Evolutionary conservation across 1,284 basidiomycete species (phyloP).

Genomic region (Takashimella tepidaria): DNA sequence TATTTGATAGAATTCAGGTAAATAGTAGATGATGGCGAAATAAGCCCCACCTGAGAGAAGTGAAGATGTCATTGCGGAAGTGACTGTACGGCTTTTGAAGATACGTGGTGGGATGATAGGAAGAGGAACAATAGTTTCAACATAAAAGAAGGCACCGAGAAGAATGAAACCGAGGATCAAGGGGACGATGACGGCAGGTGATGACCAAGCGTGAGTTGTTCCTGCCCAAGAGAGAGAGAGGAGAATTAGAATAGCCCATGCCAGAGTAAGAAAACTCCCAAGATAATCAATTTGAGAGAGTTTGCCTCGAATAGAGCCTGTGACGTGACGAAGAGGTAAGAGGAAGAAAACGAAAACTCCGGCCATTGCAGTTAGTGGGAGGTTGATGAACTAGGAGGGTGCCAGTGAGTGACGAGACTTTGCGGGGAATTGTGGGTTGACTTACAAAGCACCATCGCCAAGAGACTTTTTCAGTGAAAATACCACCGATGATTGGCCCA

Average conservation of each 20-base stretch:
- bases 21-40: conserved; percentile 23
- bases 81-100: conserved; percentile 62
- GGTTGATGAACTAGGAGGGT: conserved; percentile 53
- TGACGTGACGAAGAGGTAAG: conserved; percentile 60
- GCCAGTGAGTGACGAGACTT: no score
- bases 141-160: conserved; percentile 59
- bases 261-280: conserved; percentile 57
- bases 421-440: background rate
- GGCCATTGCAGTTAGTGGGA: conserved; percentile 56
- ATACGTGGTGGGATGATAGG: conserved; percentile 67
- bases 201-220: conserved; percentile 61
- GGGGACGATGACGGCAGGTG: conserved; percentile 58
- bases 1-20: conserved; percentile 70
- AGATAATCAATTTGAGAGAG: conserved; percentile 62
- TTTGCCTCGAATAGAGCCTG: conserved; percentile 57
- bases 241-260: conserved; percentile 58
- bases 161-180: conserved; percentile 57
- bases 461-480: conserved; percentile 28
- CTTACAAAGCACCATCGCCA: conserved; percentile 36
- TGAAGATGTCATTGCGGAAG: conserved; percentile 62
- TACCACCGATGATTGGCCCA: conserved; percentile 44
- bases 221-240: conserved; percentile 70
- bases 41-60: conserved; percentile 55
- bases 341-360: conserved; percentile 56
- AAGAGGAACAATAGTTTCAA: conserved; percentile 65